Conservation (phyloP, 2,329 filamentous ascomycete genomes). For the Myriangium duriaei region DNA sequence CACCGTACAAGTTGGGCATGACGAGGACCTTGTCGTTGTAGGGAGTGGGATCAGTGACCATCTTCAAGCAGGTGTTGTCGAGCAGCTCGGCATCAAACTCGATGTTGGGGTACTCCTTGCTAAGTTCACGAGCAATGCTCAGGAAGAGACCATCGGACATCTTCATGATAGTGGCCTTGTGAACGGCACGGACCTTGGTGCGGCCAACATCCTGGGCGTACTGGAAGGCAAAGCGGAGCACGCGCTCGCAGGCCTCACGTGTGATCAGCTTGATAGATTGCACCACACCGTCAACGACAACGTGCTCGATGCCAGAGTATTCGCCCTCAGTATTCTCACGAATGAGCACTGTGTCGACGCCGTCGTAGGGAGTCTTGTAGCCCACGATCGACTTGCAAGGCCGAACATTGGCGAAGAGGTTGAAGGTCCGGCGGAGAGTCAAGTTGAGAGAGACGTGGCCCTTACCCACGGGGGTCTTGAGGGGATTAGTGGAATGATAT, state of each 20-base stretch:
- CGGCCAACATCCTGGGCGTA: slow-evolving; percentile 86
- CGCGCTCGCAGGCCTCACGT: slow-evolving; percentile 82
- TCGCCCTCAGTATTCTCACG: slow-evolving; percentile 99
- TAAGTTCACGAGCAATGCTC: slow-evolving; percentile 67
- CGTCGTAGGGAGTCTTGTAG: slow-evolving; percentile 97
- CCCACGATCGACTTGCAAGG: slow-evolving; percentile 94
- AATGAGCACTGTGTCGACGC: slow-evolving; percentile 93
- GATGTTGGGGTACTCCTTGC: slow-evolving; percentile 90
- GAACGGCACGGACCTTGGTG: slow-evolving; percentile 93
- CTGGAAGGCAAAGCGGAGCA: slow-evolving; percentile 96
- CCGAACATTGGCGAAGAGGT: slow-evolving; percentile 98
- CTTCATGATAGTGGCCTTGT: slow-evolving; percentile 99
- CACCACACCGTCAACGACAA: slow-evolving; percentile 93
- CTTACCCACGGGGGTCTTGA: slow-evolving; percentile 86
- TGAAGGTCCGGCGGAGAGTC: slow-evolving; percentile 96
- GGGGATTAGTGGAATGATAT: slow-evolving; percentile 22
- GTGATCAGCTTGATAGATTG: slow-evolving; percentile 99
- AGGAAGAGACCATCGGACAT: slow-evolving; percentile 99
- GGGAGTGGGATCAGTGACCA: slow-evolving; percentile 86
- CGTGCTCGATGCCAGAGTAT: slow-evolving; percentile 98
- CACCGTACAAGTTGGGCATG: slow-evolving; percentile 95
- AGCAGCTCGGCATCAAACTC: slow-evolving; percentile 97
- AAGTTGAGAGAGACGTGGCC: slow-evolving; percentile 98
- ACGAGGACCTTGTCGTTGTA: slow-evolving; percentile 99
- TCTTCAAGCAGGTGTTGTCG: slow-evolving; percentile 98